Evolutionary conservation across 2,329 filamentous ascomycete genomes (phyloP).

Genomic region (Sporothrix pseudoabietina): DNA sequence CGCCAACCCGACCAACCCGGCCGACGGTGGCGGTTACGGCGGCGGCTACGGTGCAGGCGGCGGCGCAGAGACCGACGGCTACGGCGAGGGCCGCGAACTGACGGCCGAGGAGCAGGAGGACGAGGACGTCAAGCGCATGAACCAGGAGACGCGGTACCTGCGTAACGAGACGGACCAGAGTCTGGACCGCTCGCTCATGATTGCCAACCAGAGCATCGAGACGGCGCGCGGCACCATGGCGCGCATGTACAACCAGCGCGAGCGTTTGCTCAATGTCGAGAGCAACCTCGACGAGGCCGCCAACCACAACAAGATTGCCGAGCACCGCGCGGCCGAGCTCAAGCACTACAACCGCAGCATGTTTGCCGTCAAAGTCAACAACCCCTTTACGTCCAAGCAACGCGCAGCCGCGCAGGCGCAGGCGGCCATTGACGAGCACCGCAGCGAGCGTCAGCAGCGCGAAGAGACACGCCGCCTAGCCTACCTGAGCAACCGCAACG

Average conservation of each 20-base stretch:
- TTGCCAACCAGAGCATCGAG: slow-evolving; percentile 69
- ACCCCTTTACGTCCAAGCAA: slow-evolving; percentile 73
- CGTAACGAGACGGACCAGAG: slow-evolving; percentile 64
- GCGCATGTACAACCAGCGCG: slow-evolving; percentile 74
- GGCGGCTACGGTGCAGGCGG: slow-evolving; percentile 14
- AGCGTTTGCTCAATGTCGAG: slow-evolving; percentile 80
- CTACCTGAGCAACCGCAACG: slow-evolving; percentile 45
- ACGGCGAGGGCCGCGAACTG: slow-evolving; percentile 72
- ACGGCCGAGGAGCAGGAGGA: slow-evolving; percentile 79
- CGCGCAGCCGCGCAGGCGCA: slow-evolving; percentile 67
- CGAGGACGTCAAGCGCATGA: slow-evolving; percentile 70
- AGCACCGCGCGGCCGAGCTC: slow-evolving; percentile 79
- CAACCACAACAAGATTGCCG: slow-evolving; percentile 74
- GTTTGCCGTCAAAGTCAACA: slow-evolving; percentile 79
- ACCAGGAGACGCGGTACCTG: slow-evolving; percentile 72
- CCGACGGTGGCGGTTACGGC: slow-evolving; percentile 35
- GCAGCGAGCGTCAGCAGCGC: slow-evolving; percentile 65
- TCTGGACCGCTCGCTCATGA: slow-evolving; percentile 68
- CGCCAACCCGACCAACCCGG: slow-evolving; percentile 46
- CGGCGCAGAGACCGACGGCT: slow-evolving; percentile 49
- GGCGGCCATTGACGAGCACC: slow-evolving; percentile 68
- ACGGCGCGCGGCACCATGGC: slow-evolving; percentile 71
- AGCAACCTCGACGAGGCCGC: slow-evolving; percentile 77
- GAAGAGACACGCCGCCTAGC: slow-evolving; percentile 54
- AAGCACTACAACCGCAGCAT: slow-evolving; percentile 86